Evolutionary conservation across 2,329 filamentous ascomycete genomes (phyloP), one percentile per base, ranked within the genome.

Genomic region (Fusarium chuoi): DNA sequence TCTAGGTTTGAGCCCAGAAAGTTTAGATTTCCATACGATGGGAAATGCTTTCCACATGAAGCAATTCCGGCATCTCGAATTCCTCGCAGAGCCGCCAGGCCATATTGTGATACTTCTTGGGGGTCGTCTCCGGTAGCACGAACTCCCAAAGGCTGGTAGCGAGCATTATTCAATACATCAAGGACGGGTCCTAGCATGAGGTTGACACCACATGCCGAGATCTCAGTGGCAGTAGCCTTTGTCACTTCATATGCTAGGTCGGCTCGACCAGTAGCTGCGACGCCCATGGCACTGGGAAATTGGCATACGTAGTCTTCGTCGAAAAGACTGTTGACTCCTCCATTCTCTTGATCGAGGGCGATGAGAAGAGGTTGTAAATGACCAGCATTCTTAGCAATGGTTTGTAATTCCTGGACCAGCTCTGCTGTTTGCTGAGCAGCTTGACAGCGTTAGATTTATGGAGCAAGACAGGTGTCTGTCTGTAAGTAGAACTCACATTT

Each of bases 271-370:
- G 95, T 95, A 28, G 96, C 96, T n/a, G 96, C 95, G 69, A 98
- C 89, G 18, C 95, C 96, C 96, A 99, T 98, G 71, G 96, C 94
- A 79, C 95, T 98, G 14, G 96, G 96, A 77, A 98, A 99, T 81
- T 98, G 96, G 75, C 94, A 95, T 76, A 98, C 96, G 81, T 95
- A 96, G 79, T 96, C 94, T 77, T 98, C 95, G 81, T 98, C 96
- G 79, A 97, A 98, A 6, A 98, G 88, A 83, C 94, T 98, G 85
- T 98, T 98, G 81, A 98, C 96, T 7, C 96, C 95, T 73, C 96
- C 96, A 90, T 99, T 98, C 82, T 99, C 96, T 81, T 99, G 96
- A 80, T 98, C 96, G 42, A 98, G 86, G 44, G 93, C 95, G 77
- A 99, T 98, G 62, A 97, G 87, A 24, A 99, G 85, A 5, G 96